Evolutionary conservation across 176 grass and related monocot species (phyloP).

Genomic region (Musa troglodytarum): DNA sequence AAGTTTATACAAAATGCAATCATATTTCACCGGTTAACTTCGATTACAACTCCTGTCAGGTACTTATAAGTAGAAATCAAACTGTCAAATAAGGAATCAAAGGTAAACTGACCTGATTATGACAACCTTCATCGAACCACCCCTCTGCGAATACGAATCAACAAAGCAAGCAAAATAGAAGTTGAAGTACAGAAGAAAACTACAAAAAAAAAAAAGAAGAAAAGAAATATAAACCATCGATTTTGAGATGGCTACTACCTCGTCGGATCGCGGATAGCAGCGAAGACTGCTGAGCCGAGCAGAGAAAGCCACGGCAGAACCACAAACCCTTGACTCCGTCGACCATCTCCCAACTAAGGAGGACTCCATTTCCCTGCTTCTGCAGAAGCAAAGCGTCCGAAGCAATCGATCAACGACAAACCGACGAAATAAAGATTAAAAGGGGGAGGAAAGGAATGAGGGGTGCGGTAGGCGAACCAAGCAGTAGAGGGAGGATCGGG

Average conservation of each 20-base stretch:
- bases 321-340: constrained; percentile 36
- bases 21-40: neutral
- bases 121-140: constrained; percentile 52
- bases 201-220: neutral
- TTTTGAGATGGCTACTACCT: constrained; percentile 20
- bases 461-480: neutral
- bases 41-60: neutral
- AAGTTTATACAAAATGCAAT: neutral
- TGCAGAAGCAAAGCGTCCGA: neutral
- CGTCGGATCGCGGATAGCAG: constrained; percentile 36
- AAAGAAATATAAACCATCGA: neutral
- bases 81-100: neutral
- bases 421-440: neutral
- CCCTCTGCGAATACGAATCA: constrained; percentile 49
- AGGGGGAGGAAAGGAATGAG: neutral
- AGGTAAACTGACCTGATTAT: constrained; percentile 54
- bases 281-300: constrained; percentile 26
- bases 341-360: constrained; percentile 35
- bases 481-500: neutral
- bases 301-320: constrained; percentile 48
- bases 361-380: neutral
- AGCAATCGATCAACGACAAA: neutral
- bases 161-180: neutral
- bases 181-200: neutral
- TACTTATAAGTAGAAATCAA: neutral